Evolutionary conservation across 495 filamentous ascomycete genomes (phyloP).

Genomic region (Wilcoxina mikolae): DNA sequence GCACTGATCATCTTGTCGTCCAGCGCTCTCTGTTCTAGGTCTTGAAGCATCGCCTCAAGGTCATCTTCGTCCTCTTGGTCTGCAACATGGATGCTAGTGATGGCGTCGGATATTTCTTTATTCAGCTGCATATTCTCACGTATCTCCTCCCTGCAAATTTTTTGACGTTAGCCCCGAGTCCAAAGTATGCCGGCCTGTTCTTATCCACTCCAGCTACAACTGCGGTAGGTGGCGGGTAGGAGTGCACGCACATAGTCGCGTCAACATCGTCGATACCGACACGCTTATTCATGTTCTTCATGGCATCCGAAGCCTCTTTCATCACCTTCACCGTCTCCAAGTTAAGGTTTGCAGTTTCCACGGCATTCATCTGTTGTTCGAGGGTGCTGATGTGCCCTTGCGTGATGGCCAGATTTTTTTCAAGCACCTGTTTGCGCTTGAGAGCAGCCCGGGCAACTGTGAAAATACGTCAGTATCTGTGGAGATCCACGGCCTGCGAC

Average conservation of each 20-base stretch:
- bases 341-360: conserved; percentile 98
- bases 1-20: conserved; percentile 89
- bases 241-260: conserved; percentile 65
- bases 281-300: conserved; percentile 80
- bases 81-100: conserved; percentile 54
- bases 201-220: not conserved
- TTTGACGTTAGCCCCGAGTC: conserved; percentile 8
- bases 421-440: conserved; percentile 83
- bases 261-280: conserved; percentile 89
- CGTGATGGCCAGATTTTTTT: conserved; percentile 81
- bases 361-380: conserved; percentile 89
- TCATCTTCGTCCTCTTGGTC: conserved; percentile 74
- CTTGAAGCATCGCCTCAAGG: conserved; percentile 60
- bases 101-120: conserved; percentile 77
- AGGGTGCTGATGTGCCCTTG: conserved; percentile 75
- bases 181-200: not conserved
- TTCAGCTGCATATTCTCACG: conserved; percentile 82
- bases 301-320: conserved; percentile 67
- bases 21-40: conserved; percentile 70
- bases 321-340: conserved; percentile 88
- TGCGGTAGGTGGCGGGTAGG: not conserved
- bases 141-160: conserved; percentile 61
- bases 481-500: not conserved
- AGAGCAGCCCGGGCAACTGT: conserved; percentile 83
- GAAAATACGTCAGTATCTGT: not conserved